Evolutionary conservation across 148 eudicot genomes (phyloP).

Genomic region (Camellia lanceoleosa): DNA sequence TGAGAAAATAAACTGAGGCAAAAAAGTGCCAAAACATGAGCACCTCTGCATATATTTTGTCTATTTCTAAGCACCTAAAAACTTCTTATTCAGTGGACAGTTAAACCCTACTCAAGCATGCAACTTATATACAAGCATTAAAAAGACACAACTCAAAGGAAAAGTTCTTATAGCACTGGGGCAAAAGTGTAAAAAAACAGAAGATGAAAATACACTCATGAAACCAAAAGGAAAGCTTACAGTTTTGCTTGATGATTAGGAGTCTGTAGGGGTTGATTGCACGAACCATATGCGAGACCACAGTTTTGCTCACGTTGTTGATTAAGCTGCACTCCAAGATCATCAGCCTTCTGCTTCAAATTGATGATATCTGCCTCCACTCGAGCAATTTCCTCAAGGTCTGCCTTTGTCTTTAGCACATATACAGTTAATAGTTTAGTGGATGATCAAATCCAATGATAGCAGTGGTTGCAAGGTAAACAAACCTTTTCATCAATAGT

Average conservation of each 20-base stretch:
- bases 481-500: slow-evolving; percentile 63
- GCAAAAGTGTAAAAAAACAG: not conserved
- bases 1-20: not conserved
- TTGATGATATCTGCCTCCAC: slow-evolving; percentile 52
- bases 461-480: slow-evolving; percentile 9
- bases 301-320: slow-evolving; percentile 53
- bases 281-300: slow-evolving; percentile 28
- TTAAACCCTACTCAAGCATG: slow-evolving; percentile 1
- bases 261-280: slow-evolving; percentile 28
- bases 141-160: not conserved
- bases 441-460: not conserved
- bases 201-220: not conserved
- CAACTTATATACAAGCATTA: not conserved
- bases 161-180: too few relatives aligned
- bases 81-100: not conserved
- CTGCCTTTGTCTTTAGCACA: slow-evolving; percentile 41
- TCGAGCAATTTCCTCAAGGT: slow-evolving; percentile 54
- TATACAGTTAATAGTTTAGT: slow-evolving; percentile 13
- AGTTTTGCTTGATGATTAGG: slow-evolving; percentile 31
- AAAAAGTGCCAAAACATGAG: not conserved
- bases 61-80: not conserved
- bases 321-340: slow-evolving; percentile 52
- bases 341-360: slow-evolving; percentile 67
- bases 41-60: not conserved
- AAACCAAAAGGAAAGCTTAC: slow-evolving; percentile 35